A percentile compares a stretch with the other conserved stretches of the same genome.
These are phyloP conservation scores for Acer campestre DNA, from an alignment of 345 rosid genomes.

Conservation along the genomic window DNA sequence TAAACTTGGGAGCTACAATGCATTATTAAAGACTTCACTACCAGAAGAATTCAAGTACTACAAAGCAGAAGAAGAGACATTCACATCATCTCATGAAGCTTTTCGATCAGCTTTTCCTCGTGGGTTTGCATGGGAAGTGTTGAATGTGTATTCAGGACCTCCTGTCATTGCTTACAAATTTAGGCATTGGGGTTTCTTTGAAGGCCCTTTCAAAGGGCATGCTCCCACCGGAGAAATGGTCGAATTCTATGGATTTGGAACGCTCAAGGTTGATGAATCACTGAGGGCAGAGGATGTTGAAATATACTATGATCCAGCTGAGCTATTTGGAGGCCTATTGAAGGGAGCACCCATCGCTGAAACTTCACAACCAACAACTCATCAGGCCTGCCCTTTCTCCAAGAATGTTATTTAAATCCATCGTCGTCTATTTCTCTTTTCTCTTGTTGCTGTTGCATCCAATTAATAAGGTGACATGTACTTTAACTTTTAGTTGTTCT, in stretches of 20 bases:
- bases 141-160: constrained; percentile 70
- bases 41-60: constrained; percentile 62
- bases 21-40: constrained; percentile 59
- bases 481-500: no score
- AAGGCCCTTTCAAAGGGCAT: constrained; percentile 72
- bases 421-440: not conserved
- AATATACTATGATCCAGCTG: constrained; percentile 68
- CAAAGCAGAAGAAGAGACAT: constrained; percentile 71
- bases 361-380: not conserved
- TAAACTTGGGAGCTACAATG: constrained; percentile 67
- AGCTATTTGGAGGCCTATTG: constrained; percentile 63
- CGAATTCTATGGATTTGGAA: constrained; percentile 64
- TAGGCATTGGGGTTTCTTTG: constrained; percentile 89
- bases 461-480: no score
- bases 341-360: constrained; percentile 28
- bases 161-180: constrained; percentile 76
- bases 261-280: constrained; percentile 74
- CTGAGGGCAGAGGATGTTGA: constrained; percentile 68
- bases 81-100: constrained; percentile 71
- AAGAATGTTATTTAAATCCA: not conserved
- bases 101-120: constrained; percentile 70
- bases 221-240: constrained; percentile 70
- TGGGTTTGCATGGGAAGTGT: constrained; percentile 87
- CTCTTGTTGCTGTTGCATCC: no score
- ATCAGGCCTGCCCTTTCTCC: constrained; percentile 28